Evolutionary conservation across 768 basidiomycete species (phyloP).

Genomic region (Boletus speciosus): DNA sequence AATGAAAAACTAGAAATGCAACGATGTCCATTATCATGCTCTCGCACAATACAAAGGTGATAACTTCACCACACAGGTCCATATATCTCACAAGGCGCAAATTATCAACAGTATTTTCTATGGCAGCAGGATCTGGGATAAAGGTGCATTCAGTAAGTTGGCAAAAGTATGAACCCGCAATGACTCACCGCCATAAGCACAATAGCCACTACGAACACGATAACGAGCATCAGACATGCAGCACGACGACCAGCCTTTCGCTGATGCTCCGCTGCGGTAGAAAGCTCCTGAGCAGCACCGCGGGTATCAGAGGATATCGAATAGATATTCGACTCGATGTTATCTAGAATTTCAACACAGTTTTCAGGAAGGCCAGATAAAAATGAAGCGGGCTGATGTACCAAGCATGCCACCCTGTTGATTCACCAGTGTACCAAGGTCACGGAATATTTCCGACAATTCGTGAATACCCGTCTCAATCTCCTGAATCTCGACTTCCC

Average conservation of each 20-base stretch:
- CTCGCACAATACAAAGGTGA: not conserved
- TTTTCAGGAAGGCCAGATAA: not conserved
- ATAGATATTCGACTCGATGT: constrained; percentile 91
- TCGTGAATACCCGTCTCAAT: constrained; percentile 98
- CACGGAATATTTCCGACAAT: constrained; percentile 92
- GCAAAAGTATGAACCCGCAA: not conserved
- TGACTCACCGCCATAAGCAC: constrained; percentile 87
- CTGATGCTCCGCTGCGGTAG: constrained; percentile 89
- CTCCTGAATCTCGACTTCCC: constrained; percentile 91
- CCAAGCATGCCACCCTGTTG: constrained; percentile 96
- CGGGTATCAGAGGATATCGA: constrained; percentile 80
- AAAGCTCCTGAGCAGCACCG: constrained; percentile 81
- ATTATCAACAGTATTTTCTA: constrained; percentile 6
- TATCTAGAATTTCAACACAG: constrained; percentile 51
- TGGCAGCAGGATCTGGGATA: constrained; percentile 23
- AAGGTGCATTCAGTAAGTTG: not conserved
- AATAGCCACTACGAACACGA: constrained; percentile 81
- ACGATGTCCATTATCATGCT: constrained; percentile 14
- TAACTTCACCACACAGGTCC: constrained; percentile 8
- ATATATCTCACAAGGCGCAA: not conserved
- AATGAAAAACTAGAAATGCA: constrained; percentile 20
- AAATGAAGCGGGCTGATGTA: constrained; percentile 36
- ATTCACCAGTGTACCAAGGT: constrained; percentile 89
- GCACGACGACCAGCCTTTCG: constrained; percentile 89
- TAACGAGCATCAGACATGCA: constrained; percentile 83